phyloP scores from a whole-genome alignment of 1,284 basidiomycete genomes.

The Malassezia furfur region DNA sequence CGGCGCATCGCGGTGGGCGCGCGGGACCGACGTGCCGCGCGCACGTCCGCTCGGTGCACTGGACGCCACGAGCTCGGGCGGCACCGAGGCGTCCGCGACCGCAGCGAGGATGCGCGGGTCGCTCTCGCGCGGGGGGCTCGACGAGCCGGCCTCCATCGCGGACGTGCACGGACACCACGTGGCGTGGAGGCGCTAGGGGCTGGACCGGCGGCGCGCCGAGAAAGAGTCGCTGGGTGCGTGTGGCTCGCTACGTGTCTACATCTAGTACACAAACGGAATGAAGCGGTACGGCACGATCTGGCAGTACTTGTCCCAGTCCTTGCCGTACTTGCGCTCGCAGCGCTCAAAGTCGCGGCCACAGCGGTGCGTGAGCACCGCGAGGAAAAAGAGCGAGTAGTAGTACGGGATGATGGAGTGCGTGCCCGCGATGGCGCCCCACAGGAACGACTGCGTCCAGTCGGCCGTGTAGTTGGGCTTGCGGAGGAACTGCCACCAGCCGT shows the following conservation, averaged over 20 bases:
- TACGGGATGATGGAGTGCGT: slow-evolving; percentile 77
- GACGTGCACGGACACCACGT: slow-evolving; percentile 6
- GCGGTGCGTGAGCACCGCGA: slow-evolving; percentile 40
- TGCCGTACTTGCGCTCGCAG: slow-evolving; percentile 68
- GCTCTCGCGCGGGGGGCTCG: background rate
- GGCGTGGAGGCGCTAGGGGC: too few relatives aligned
- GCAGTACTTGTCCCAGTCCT: slow-evolving; percentile 40
- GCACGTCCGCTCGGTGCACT: too few relatives aligned
- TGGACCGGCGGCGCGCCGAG: too few relatives aligned
- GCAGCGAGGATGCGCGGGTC: background rate
- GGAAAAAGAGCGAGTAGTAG: slow-evolving; percentile 56
- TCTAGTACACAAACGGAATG: slow-evolving; percentile 59
- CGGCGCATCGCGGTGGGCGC: background rate
- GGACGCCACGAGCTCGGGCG: background rate
- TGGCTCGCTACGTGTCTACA: background rate
- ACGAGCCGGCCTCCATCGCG: background rate
- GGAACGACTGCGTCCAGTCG: slow-evolving; percentile 67
- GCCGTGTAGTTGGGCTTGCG: slow-evolving; percentile 52
- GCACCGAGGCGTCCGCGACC: background rate
- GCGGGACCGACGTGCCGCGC: background rate
- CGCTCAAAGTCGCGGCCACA: slow-evolving; percentile 50
- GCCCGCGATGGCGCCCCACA: slow-evolving; percentile 81
- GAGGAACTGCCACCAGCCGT: slow-evolving; percentile 74
- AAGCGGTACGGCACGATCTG: slow-evolving; percentile 73
- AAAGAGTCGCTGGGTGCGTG: too few relatives aligned